Evolutionary conservation across 257 asterid species (phyloP), one percentile per base, ranked within the genome.

Genomic region (Fraxinus pennsylvanica): DNA sequence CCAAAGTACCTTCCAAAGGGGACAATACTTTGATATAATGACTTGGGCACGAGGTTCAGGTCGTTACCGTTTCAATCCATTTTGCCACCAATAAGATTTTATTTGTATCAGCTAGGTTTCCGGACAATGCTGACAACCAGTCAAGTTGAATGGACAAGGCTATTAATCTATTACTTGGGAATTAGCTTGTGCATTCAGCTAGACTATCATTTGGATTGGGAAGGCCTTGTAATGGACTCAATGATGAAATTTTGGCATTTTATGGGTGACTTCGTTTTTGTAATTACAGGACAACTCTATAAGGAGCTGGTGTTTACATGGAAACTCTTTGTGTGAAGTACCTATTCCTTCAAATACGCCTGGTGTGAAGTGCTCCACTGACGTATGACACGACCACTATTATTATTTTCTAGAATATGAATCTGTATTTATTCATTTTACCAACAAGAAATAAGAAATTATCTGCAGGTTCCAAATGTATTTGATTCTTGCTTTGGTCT

Each of bases 401-500:
- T 69, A 50, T 68, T 79, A 78, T 52, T 27, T 72, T 72, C 69
- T 75, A 76, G 78, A 72, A 30, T 41, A 54, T 41, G 47, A 67
- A 1, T 65, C 3, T 71, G 17, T 63, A 45, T 63, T 0, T 63
- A 9, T 67, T 71, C 3, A 32, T 79, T n/a, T 78, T 63, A 65
- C 57, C 81, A 74, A 80, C 68, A 77, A 74, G 74, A 79, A 27
- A 71, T 78, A 72, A 73, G 74, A 81, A 36, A 67, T 43, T 63
- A 5, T 33, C 38, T 80, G 77, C 92, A 94, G 97, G 92, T 85
- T 76, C 92, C 94, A 70, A 71, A 81, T 85, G 94, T 79, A 38
- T 86, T 86, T 79, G 91, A 90, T 84, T 91, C 96, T 73, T 93
- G 97, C 90, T 96, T 88, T 83, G 99, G 99, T 82, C 84, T 96